Conservation (phyloP, 306 rosid species). For the Cucurbita argyrosperma region DNA sequence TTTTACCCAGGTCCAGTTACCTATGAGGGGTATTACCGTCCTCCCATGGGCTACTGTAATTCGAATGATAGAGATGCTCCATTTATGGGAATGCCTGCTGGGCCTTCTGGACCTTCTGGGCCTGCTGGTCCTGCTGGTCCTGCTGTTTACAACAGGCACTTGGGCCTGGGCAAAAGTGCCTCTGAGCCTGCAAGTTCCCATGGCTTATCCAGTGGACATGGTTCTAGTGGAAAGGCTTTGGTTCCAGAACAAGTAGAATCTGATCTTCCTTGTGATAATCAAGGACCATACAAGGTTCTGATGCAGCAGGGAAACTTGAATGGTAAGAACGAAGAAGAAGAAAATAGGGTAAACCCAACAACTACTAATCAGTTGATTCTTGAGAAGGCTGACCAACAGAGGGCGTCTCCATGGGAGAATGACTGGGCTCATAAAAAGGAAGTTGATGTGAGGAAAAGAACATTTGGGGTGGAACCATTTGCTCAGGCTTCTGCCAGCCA, state of each 20-base stretch:
- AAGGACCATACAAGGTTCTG: constrained; percentile 74
- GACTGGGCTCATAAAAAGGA: constrained; percentile 39
- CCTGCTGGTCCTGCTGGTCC: constrained; percentile 7
- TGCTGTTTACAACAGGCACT: constrained; percentile 41
- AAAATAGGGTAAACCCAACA: constrained; percentile 32
- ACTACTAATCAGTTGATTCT: constrained; percentile 13
- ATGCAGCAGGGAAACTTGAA: constrained; percentile 58
- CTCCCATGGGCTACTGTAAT: constrained; percentile 63
- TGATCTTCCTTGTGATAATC: constrained; percentile 38
- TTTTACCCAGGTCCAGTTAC: constrained; percentile 68
- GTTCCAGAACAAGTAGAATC: constrained; percentile 43
- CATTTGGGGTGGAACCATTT: constrained; percentile 27
- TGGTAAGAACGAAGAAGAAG: constrained; percentile 44
- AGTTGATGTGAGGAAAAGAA: constrained; percentile 29
- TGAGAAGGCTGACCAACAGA: constrained; percentile 28
- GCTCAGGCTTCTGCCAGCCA: constrained; percentile 30
- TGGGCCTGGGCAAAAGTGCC: constrained; percentile 44
- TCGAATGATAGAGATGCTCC: constrained; percentile 66
- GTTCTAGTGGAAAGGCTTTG: constrained; percentile 30
- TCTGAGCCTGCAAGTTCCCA: constrained; percentile 48
- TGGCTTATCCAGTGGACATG: constrained; percentile 44
- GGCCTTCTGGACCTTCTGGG: constrained; percentile 13
- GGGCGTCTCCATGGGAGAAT: constrained; percentile 32
- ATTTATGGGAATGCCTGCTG: constrained; percentile 46
- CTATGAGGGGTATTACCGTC: constrained; percentile 62